These are phyloP conservation scores for Kondoa subrosea DNA, from an alignment of 768 basidiomycete genomes.

Conservation along the genomic window DNA sequence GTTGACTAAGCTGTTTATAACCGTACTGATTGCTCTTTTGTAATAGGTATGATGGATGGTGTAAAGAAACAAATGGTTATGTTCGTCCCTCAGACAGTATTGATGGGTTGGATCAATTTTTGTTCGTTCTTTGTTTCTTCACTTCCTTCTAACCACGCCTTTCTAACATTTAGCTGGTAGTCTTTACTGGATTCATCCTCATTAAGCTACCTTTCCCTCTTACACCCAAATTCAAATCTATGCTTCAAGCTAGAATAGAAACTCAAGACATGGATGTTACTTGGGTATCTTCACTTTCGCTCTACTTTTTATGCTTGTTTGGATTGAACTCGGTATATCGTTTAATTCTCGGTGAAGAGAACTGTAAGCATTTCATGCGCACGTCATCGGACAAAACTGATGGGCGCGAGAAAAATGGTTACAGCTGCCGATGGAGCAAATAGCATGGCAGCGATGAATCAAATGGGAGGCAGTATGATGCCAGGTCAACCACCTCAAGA, in stretches of 20 bases:
- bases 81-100: slow-evolving; percentile 89
- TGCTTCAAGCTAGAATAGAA: slow-evolving; percentile 89
- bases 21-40: no score
- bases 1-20: no score
- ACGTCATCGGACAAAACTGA: slow-evolving; percentile 8
- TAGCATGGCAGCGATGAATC: slow-evolving; percentile 42
- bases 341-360: slow-evolving; percentile 74
- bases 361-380: slow-evolving; percentile 44
- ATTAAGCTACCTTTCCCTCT: slow-evolving; percentile 96
- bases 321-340: slow-evolving; percentile 90
- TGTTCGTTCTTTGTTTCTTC: slow-evolving; percentile 30
- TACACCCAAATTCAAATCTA: slow-evolving; percentile 90
- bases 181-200: slow-evolving; percentile 95
- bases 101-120: slow-evolving; percentile 99
- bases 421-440: slow-evolving; percentile 58
- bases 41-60: slow-evolving; percentile 92
- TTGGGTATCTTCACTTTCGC: slow-evolving; percentile 96
- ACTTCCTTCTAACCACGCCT: not conserved
- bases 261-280: slow-evolving; percentile 93
- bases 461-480: slow-evolving; percentile 28
- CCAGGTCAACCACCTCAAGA: slow-evolving; percentile 51
- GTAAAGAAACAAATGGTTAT: slow-evolving; percentile 99
- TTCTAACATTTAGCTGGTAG: not conserved
- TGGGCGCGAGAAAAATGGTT: slow-evolving; percentile 28
- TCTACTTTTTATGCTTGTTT: slow-evolving; percentile 99